phyloP scores from a whole-genome alignment of 495 filamentous ascomycete species.

The Pseudevernia furfuracea region DNA sequence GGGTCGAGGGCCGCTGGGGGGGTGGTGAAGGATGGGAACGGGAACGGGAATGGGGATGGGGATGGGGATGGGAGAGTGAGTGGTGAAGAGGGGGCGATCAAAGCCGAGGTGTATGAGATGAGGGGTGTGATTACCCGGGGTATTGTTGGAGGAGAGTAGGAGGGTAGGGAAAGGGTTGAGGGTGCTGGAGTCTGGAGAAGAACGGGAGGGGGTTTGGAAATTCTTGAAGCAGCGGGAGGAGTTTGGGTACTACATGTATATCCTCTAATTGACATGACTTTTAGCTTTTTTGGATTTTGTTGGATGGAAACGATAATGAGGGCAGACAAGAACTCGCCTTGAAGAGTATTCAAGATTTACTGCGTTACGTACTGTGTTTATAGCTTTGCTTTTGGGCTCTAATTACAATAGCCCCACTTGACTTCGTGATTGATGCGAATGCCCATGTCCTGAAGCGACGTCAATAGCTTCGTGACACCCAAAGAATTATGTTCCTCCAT shows the following conservation, averaged over 20 bases:
- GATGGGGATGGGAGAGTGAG: neutral
- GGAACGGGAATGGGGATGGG: too few species aligned
- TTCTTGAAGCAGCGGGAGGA: too few species aligned
- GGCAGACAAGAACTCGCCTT: neutral
- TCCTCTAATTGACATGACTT: neutral
- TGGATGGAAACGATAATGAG: neutral
- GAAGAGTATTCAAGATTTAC: neutral
- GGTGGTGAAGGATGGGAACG: neutral
- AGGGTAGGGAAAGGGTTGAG: neutral
- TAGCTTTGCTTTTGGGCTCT: conserved; percentile 10
- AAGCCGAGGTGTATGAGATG: conserved; percentile 1
- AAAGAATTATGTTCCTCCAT: neutral
- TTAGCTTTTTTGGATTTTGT: too few species aligned
- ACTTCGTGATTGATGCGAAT: neutral
- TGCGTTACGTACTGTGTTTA: neutral
- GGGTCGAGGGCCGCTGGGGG: neutral
- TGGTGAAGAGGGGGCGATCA: neutral
- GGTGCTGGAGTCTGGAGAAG: neutral
- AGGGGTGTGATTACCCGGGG: neutral
- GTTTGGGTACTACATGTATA: too few species aligned
- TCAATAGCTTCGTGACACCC: neutral
- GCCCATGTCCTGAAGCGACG: neutral
- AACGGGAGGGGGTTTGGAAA: neutral
- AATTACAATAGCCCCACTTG: neutral
- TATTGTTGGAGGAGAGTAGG: neutral